Evolutionary conservation across 1,284 basidiomycete species (phyloP), one percentile per base, ranked within the genome.

Genomic region (Tylopilus sp.): DNA sequence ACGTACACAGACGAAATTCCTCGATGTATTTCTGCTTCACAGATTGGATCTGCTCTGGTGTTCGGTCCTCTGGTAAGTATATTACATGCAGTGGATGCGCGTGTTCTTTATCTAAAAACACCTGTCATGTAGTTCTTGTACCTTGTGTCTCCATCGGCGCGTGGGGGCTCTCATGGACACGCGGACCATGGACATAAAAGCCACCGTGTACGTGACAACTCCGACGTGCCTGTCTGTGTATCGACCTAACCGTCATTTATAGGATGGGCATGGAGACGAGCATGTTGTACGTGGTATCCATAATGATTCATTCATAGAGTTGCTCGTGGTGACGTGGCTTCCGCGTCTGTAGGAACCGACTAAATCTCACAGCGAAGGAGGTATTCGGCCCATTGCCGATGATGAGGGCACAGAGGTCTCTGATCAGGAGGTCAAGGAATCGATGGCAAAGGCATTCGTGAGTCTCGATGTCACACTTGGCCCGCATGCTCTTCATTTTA

Each of bases 361-460:
- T 10, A 68, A 73, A 45, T 50, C 78, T n/a, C 54, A 59, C 1
- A 48, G 27, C 34, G 55, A 65, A 50, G 63, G 61, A 58, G 65
- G 66, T 48, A 58, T 34, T 23, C 53, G 58, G 33, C 70, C 76
- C 39, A 66, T 78, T 64, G 62, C 60, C 4, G 81, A 82, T 64
- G 76, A 77, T n/a, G 81, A 82, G 64, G 78, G 77, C 31, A 77
- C 71, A 4, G 74, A 72, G 56, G 75, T 75, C 35, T 77, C 82
- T 50, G 73, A 68, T 42, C 75, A 82, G 60, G 81, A 82, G 58
- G 68, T 81, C 63, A 75, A 80, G 62, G 77, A 77, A 52, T 82
- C 82, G n/a, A 70, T 77, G 58, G 73, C 77, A 68, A 74, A 72
- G 61, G 78, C 76, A 6, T 71, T 74, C n/a, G 81, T 82, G 57